A percentile compares a stretch with the other conserved stretches of the same genome.
Evolutionary conservation across 495 filamentous ascomycete genomes (phyloP).

Genomic region (Alectoria sarmentosa): DNA sequence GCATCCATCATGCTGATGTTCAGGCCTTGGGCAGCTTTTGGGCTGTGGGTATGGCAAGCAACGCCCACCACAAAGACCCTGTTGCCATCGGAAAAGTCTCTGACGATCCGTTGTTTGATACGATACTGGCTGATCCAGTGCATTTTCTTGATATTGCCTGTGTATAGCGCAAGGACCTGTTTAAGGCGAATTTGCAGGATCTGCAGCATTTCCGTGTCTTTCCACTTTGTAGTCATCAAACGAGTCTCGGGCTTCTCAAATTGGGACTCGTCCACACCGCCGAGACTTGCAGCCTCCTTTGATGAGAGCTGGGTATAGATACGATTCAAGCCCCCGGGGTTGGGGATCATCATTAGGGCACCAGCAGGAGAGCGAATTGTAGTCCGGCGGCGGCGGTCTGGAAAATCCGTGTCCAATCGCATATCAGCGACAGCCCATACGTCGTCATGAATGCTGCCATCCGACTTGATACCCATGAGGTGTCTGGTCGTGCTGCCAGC

Average conservation of each 20-base stretch:
- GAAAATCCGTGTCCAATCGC: not conserved
- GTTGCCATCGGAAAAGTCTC: conserved; percentile 53
- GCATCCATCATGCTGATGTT: conserved; percentile 79
- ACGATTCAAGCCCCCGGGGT: too few relatives aligned
- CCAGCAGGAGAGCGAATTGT: not conserved
- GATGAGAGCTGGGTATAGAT: conserved; percentile 4
- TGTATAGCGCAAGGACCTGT: too few relatives aligned
- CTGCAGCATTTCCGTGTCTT: too few relatives aligned
- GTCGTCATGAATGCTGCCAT: too few relatives aligned
- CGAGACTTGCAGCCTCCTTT: too few relatives aligned
- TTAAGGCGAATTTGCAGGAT: too few relatives aligned
- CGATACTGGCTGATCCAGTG: conserved; percentile 8
- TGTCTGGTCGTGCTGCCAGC: not conserved
- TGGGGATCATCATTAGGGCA: too few relatives aligned
- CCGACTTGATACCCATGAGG: too few relatives aligned
- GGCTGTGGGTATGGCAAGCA: conserved; percentile 75
- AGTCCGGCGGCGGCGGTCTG: not conserved
- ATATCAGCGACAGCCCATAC: conserved; percentile 6
- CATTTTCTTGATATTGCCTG: not conserved
- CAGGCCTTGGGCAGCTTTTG: conserved; percentile 83
- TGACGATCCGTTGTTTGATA: conserved; percentile 67
- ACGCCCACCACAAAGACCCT: conserved; percentile 75
- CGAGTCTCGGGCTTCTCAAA: too few relatives aligned
- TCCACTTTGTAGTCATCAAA: too few relatives aligned
- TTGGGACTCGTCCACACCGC: too few relatives aligned